Evolutionary conservation across 2,329 filamentous ascomycete genomes (phyloP), one percentile per base, ranked within the genome.

Genomic region (Alternaria metachromatica): DNA sequence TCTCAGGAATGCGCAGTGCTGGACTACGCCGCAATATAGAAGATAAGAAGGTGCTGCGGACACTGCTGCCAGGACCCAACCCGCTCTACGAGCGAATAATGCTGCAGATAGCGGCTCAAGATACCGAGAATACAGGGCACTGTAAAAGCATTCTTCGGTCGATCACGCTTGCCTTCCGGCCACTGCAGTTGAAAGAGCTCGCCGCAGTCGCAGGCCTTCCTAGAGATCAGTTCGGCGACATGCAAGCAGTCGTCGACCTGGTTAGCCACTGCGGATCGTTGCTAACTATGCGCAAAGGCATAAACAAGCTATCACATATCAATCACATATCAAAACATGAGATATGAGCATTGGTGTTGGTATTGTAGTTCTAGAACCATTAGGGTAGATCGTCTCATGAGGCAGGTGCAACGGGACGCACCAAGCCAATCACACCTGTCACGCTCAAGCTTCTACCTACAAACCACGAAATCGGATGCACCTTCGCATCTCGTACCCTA

Each of bases 11-110:
- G 33, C 33, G 33, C 15, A 37, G 33, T 37, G 33, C 33, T 37
- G 33, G 5, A 37, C 33, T 37, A 37, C 33, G 33, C 33, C 33
- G 33, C 33, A 37, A 37, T 37, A 37, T 37, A n/a, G 0, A 37
- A 37, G 33, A 37, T 37, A 37, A 37, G 2, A 37, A 37, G 15
- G 57, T 65, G 58, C 45, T 81, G 6, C 48, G 66, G 8, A 45
- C 41, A 48, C 77, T 83, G 30, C 82, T 81, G 6, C 58, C 71
- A 3, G 78, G 78, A 1, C 76, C 84, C 0, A 57, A 81, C 37
- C 5, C 65, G 2, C 64, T 85, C 1, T 84, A 85, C 55, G 5
- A 65, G 1, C 71, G 72, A 13, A 84, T 84, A 80, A 70, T 83
- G 18, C 33, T 63, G 18, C 43, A 64, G 9, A 64, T 64, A 18